Conservation (phyloP, 2,329 filamentous ascomycete genomes). For the Colletotrichum sp. region DNA sequence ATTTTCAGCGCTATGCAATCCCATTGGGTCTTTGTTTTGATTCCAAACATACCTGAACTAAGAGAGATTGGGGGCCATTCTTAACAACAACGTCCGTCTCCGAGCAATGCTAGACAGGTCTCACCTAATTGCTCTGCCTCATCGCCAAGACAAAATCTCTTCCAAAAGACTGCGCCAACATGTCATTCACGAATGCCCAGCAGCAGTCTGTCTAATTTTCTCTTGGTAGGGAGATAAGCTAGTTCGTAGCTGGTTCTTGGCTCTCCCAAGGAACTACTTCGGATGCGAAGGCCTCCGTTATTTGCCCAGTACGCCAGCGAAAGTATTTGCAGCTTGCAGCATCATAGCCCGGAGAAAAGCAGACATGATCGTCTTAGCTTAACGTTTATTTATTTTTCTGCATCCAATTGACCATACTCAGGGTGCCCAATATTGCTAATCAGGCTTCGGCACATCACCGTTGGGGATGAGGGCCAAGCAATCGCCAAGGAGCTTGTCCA, state of each 20-base stretch:
- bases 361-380: neutral
- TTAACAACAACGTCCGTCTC: neutral
- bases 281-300: neutral
- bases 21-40: neutral
- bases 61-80: neutral
- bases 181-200: neutral
- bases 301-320: neutral
- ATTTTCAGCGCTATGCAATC: neutral
- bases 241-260: neutral
- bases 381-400: neutral
- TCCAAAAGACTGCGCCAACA: neutral
- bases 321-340: neutral
- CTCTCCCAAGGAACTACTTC: neutral
- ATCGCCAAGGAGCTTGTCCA: constrained; percentile 1
- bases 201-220: neutral
- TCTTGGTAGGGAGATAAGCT: neutral
- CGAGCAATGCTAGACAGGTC: neutral
- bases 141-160: neutral
- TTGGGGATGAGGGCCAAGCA: neutral
- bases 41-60: neutral
- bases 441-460: neutral
- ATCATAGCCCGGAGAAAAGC: neutral
- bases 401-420: neutral
- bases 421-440: neutral
- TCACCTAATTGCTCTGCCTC: neutral